phyloP scores from a whole-genome alignment of 2,329 filamentous ascomycete species.

The Sporothrix mexicana region DNA sequence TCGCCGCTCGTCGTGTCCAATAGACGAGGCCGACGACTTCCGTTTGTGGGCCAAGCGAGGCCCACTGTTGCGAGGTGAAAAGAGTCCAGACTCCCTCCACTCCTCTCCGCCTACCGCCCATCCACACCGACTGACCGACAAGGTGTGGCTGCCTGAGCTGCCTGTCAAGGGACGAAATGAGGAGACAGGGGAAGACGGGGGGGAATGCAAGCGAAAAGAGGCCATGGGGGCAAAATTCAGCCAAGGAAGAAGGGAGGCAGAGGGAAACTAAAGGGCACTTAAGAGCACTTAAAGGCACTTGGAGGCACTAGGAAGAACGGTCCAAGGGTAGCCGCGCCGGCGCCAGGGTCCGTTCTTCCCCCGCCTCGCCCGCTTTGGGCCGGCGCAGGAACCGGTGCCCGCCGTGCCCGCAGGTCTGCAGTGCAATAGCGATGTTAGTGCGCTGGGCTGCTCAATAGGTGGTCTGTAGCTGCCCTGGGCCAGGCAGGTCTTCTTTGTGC shows the following conservation, averaged over 20 bases:
- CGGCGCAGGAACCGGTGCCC: constrained; percentile 12
- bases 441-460: too few relatives aligned
- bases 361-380: not conserved
- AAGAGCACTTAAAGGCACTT: not conserved
- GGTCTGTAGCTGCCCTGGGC: not conserved
- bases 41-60: not conserved
- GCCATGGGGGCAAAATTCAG: not conserved
- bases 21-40: not conserved
- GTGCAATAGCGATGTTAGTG: not conserved
- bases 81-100: not conserved
- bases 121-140: not conserved
- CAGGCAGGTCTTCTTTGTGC: not conserved
- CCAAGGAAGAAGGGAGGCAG: not conserved
- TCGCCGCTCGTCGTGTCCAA: not conserved
- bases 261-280: not conserved
- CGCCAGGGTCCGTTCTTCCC: not conserved
- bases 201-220: not conserved
- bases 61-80: not conserved
- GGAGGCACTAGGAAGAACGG: not conserved
- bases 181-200: not conserved
- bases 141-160: not conserved
- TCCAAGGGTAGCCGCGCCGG: not conserved
- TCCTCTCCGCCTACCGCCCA: not conserved
- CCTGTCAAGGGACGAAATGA: too few relatives aligned
- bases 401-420: not conserved